A percentile compares a stretch with the other conserved stretches of the same genome.
Conservation (phyloP, 2,329 filamentous ascomycete genomes). For the Penicillium sp. region DNA sequence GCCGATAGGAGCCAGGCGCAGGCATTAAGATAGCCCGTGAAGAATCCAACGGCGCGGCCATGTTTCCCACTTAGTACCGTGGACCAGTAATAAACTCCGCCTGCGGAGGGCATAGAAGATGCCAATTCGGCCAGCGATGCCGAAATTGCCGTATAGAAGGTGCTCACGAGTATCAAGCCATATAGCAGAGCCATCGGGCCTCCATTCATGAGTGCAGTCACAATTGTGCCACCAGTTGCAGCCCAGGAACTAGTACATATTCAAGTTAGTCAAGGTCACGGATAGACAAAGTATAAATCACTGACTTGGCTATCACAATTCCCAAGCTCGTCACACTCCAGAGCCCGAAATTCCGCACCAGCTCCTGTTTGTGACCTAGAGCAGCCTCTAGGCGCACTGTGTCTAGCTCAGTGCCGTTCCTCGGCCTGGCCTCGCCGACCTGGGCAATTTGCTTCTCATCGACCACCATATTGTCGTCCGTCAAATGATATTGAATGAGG, state of each 20-base stretch:
- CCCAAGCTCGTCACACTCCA: constrained; percentile 57
- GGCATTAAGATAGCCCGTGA: constrained; percentile 37
- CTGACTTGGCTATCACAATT: constrained; percentile 50
- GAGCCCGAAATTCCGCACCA: constrained; percentile 57
- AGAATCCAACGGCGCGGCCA: constrained; percentile 46
- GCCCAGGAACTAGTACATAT: constrained; percentile 55
- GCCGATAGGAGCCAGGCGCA: constrained; percentile 33
- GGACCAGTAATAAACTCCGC: constrained; percentile 57
- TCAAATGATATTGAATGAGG: not conserved
- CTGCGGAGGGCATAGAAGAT: constrained; percentile 56
- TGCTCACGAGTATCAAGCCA: constrained; percentile 48
- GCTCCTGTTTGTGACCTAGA: constrained; percentile 56
- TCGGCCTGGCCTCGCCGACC: not conserved
- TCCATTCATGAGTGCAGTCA: constrained; percentile 57
- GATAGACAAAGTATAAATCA: not conserved
- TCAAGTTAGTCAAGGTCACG: not conserved
- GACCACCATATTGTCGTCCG: not conserved
- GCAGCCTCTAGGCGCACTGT: constrained; percentile 26
- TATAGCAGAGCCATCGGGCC: constrained; percentile 60
- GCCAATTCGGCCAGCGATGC: constrained; percentile 57
- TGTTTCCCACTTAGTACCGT: constrained; percentile 50
- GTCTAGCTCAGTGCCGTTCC: constrained; percentile 14
- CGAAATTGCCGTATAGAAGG: constrained; percentile 55
- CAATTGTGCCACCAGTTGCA: constrained; percentile 55
- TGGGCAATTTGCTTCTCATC: not conserved